Base-by-base conservation (phyloP, 1,284 basidiomycete species). In the Irpex sp. region DNA sequence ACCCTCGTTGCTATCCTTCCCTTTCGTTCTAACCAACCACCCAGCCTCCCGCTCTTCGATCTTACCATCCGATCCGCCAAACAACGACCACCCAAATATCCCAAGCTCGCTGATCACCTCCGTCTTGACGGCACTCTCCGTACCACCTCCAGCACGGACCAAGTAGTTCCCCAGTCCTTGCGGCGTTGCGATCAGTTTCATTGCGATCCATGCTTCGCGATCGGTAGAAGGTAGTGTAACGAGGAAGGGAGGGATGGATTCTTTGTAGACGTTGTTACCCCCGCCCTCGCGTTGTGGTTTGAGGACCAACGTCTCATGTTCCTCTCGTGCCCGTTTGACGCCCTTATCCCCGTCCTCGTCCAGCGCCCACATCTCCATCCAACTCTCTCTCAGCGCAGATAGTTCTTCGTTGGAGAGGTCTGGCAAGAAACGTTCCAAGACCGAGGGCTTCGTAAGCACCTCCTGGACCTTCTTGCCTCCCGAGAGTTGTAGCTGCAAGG, bases 261-360 rank as follows among this genome's bases (percentile, higher is more conserved):
- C 76, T 60, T 92, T 90, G 78, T 98, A 99, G 26, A 98, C 85
- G 71, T 99, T 99, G 75, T 99, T 97, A 2, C 97, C 97, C 0
- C 97, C 97, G 4, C 97, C 97, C 79, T 99, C 97, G 47, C 96
- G 85, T 75, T 98, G 96, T 0, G 97, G 97, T 75, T 99, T 98
- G 57, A 98, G 82, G 2, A 98, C 97, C 54, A 93, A 88, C 11
- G 81, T 77, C 4, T 79, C 71, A 0, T 87, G 81, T 9, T 81
- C 69, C 2, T 77, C 74, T n/a, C 79, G 77, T 0, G 92, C 93
- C 47, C 84, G 77, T 72, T 66, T 21, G 59, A 79, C 67, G 61
- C 71, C 60, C 0, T 79, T 39, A 59, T 65, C 62, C n/a, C 66
- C 62, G 37, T 51, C 59, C 39, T 49, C 77, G 65, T 91, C 87